Evolutionary conservation across 768 basidiomycete genomes (phyloP).

Genomic region (Kwoniella dejecticola): DNA sequence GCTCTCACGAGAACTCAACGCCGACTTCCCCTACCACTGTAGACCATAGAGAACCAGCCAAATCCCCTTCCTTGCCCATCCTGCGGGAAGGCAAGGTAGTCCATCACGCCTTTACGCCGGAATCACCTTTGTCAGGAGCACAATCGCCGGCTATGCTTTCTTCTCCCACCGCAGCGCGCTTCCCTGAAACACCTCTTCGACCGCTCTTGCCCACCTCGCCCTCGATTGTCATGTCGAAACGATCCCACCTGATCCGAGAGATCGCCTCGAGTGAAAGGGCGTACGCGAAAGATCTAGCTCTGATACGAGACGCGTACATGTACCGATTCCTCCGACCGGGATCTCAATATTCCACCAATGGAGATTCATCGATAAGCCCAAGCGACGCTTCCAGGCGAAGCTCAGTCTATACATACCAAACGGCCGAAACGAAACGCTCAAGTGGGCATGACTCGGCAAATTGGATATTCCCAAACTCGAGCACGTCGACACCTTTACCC

Average conservation of each 20-base stretch:
- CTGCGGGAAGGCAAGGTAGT: constrained; percentile 2
- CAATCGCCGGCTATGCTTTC: background rate
- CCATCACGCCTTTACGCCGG: background rate
- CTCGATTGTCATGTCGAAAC: constrained; percentile 41
- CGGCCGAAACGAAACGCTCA: constrained; percentile 37
- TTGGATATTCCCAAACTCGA: background rate
- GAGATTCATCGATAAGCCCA: constrained; percentile 28
- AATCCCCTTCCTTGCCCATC: constrained; percentile 19
- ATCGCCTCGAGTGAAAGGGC: constrained; percentile 53
- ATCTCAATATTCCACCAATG: constrained; percentile 31
- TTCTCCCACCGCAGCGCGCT: background rate
- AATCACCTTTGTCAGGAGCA: background rate
- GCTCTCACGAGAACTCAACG: background rate
- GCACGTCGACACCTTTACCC: constrained; percentile 19
- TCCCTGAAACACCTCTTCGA: constrained; percentile 16
- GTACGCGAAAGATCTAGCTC: constrained; percentile 54
- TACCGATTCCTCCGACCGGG: constrained; percentile 38
- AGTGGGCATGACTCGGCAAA: constrained; percentile 20
- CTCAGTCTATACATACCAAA: constrained; percentile 45
- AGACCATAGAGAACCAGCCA: constrained; percentile 9
- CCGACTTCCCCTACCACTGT: constrained; percentile 1
- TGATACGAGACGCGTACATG: constrained; percentile 54
- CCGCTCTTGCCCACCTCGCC: constrained; percentile 16
- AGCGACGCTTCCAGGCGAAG: constrained; percentile 31
- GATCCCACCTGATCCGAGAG: constrained; percentile 54